A percentile compares a stretch with the other conserved stretches of the same genome.
Conservation (phyloP, 108 stramenopile species). For the Halocafeteria seosinensis region DNA sequence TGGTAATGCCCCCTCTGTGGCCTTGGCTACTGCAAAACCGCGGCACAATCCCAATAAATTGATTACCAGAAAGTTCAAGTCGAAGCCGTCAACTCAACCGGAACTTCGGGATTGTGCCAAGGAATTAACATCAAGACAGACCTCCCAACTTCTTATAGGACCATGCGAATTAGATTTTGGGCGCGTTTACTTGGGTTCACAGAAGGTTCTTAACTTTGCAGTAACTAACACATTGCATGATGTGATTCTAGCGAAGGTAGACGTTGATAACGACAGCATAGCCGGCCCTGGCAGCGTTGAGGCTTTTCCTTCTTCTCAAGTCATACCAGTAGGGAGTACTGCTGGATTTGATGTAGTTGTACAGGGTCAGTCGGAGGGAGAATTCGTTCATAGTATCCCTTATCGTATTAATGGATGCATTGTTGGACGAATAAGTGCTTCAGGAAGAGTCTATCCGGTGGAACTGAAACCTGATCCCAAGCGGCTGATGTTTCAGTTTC, state of each 20-base stretch:
- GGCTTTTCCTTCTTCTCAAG: conserved; percentile 12
- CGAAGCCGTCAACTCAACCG: conserved; percentile 34
- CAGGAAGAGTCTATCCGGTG: too few relatives aligned
- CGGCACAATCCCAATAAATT: conserved; percentile 29
- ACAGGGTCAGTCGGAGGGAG: too few relatives aligned
- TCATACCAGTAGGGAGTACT: conserved; percentile 13
- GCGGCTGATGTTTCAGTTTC: too few relatives aligned
- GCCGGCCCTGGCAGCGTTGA: background rate
- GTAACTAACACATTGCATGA: conserved; percentile 20
- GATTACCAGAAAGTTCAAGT: conserved; percentile 33
- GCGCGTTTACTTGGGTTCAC: conserved; percentile 12
- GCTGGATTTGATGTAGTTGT: conserved; percentile 29
- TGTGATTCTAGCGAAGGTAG: conserved; percentile 12
- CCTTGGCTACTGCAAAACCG: background rate
- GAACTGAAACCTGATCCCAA: too few relatives aligned
- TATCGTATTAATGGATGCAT: too few relatives aligned
- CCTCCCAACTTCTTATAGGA: background rate
- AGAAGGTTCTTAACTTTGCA: conserved; percentile 20
- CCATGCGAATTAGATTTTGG: conserved; percentile 27
- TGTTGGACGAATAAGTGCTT: too few relatives aligned
- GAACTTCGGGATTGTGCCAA: conserved; percentile 30
- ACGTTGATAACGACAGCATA: conserved; percentile 15
- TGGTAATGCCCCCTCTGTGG: background rate
- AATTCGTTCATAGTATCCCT: too few relatives aligned
- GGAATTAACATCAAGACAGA: conserved; percentile 15